phyloP scores from a whole-genome alignment of 495 filamentous ascomycete species.

The Corynascus novoguineensis region DNA sequence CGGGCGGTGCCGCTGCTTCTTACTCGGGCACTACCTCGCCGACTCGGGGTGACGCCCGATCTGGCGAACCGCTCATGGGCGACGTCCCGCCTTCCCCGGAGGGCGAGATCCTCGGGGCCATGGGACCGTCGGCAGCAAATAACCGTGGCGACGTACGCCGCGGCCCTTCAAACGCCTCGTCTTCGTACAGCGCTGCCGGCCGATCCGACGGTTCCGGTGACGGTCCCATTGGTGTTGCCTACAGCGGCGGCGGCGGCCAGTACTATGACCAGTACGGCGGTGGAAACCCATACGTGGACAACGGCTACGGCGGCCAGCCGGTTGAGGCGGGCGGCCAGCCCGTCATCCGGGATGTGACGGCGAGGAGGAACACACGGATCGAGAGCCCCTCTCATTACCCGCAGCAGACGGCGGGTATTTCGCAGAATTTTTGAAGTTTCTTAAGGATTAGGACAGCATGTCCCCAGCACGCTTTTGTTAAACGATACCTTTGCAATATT shows the following conservation, averaged over 20 bases:
- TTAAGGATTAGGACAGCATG: background rate
- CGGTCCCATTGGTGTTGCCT: conserved; percentile 45
- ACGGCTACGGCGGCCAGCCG: conserved; percentile 23
- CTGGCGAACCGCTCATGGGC: conserved; percentile 60
- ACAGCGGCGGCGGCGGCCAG: conserved; percentile 32
- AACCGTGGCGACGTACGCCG: conserved; percentile 71
- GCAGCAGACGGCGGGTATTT: conserved; percentile 89
- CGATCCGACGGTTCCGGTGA: conserved; percentile 82
- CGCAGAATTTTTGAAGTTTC: conserved; percentile 80
- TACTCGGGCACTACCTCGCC: conserved; percentile 76
- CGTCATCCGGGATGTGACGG: conserved; percentile 89
- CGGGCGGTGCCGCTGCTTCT: conserved; percentile 59
- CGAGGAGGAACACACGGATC: conserved; percentile 86
- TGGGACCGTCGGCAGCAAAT: conserved; percentile 64
- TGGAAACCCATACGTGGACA: conserved; percentile 43
- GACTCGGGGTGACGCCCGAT: conserved; percentile 66
- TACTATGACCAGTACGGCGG: conserved; percentile 51
- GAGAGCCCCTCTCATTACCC: conserved; percentile 83
- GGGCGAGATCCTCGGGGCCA: conserved; percentile 60
- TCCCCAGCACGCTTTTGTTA: background rate
- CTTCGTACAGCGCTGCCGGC: conserved; percentile 79
- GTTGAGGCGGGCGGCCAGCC: conserved; percentile 53
- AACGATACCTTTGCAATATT: background rate
- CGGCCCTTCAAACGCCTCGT: conserved; percentile 93
- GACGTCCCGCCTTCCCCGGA: conserved; percentile 57